These are phyloP conservation scores for Pseudonitzschia multistriata DNA, from an alignment of 108 stramenopile genomes.

Conservation along the genomic window DNA sequence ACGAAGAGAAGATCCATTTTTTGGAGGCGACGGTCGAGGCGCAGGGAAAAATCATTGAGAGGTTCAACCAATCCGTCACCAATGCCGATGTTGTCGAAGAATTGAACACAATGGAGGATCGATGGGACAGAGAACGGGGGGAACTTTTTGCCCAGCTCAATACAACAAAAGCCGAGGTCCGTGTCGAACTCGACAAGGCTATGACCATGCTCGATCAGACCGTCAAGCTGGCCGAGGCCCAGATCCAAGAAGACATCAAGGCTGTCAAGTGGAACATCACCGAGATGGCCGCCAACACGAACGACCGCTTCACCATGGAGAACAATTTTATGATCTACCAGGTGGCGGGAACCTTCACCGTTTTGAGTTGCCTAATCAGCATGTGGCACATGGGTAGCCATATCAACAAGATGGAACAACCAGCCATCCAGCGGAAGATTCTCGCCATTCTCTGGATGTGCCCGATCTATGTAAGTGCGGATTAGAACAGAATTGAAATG, in stretches of 20 bases:
- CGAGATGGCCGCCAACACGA: slow-evolving; percentile 66
- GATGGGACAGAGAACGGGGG: slow-evolving; percentile 32
- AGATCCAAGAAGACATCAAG: slow-evolving; percentile 52
- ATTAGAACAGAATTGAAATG: slow-evolving; percentile 38
- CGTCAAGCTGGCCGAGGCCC: slow-evolving; percentile 45
- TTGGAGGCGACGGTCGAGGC: slow-evolving; percentile 20
- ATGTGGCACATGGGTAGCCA: slow-evolving; percentile 94
- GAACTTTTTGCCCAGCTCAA: slow-evolving; percentile 28
- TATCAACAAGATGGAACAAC: slow-evolving; percentile 77
- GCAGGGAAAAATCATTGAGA: slow-evolving; percentile 58
- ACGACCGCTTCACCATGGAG: slow-evolving; percentile 90
- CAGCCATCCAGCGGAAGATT: slow-evolving; percentile 82
- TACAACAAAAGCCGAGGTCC: slow-evolving; percentile 25
- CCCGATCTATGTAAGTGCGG: slow-evolving; percentile 61
- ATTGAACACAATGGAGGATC: slow-evolving; percentile 40
- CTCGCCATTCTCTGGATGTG: slow-evolving; percentile 94
- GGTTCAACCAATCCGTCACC: slow-evolving; percentile 77
- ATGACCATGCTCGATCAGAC: slow-evolving; percentile 39
- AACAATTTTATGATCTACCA: slow-evolving; percentile 93
- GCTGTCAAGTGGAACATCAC: slow-evolving; percentile 67
- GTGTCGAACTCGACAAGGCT: slow-evolving; percentile 37
- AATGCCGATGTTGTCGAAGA: slow-evolving; percentile 71
- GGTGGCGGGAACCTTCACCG: slow-evolving; percentile 88
- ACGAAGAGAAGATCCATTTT: slow-evolving; percentile 33
- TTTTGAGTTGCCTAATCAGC: slow-evolving; percentile 82